Conservation (phyloP, 345 rosid genomes). For the Salix dunnii region DNA sequence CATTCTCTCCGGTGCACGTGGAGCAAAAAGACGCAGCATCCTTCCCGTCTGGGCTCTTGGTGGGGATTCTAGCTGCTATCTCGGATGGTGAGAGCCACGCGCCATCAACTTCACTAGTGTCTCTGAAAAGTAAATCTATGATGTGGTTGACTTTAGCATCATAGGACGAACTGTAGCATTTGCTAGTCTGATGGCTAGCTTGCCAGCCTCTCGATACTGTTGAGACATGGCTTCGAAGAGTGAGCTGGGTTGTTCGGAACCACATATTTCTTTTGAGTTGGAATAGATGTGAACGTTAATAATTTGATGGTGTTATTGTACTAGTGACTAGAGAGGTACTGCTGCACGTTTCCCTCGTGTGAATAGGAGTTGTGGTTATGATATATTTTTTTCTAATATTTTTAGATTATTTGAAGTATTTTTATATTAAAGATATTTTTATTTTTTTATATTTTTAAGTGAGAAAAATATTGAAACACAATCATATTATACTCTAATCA, state of each 20-base stretch:
- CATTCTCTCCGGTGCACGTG: no score
- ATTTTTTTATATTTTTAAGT: no score
- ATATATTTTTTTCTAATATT: no score
- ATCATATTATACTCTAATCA: no score
- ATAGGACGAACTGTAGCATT: conserved; percentile 32
- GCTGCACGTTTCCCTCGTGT: no score
- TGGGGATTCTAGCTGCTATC: conserved; percentile 36
- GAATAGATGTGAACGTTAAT: no score
- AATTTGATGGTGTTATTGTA: no score
- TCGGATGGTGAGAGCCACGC: conserved; percentile 36
- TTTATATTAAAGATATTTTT: no score
- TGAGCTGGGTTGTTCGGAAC: neutral
- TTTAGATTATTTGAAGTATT: no score
- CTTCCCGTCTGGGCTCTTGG: conserved; percentile 41
- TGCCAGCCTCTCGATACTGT: conserved; percentile 27
- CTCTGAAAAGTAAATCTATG: conserved; percentile 34
- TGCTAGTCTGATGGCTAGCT: conserved; percentile 36
- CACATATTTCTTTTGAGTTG: neutral
- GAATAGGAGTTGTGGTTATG: no score
- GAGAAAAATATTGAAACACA: no score
- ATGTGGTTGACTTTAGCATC: conserved; percentile 45
- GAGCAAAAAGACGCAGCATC: conserved; percentile 43
- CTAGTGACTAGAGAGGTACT: no score
- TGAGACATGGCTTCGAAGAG: neutral
- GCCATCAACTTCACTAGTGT: conserved; percentile 11